Conservation (phyloP, 2,329 filamentous ascomycete genomes). For the Chrysosphaeria jannelii region DNA sequence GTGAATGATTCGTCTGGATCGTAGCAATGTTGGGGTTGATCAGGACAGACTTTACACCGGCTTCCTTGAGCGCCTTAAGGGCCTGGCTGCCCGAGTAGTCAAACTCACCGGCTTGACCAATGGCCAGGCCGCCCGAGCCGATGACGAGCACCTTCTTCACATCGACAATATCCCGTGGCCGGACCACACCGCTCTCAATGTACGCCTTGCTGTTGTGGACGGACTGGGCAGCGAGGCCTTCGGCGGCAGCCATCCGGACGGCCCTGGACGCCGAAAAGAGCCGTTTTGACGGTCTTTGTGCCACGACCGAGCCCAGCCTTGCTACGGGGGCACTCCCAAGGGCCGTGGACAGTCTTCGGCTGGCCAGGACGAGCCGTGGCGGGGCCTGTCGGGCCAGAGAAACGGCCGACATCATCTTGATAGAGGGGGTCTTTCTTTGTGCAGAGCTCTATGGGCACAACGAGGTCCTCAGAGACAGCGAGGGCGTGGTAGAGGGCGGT, state of each 20-base stretch:
- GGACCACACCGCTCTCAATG: constrained; percentile 62
- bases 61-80: constrained; percentile 86
- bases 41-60: constrained; percentile 87
- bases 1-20: constrained; percentile 87
- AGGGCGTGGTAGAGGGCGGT: too few relatives aligned
- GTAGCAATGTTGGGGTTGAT: constrained; percentile 99
- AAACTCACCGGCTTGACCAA: constrained; percentile 94
- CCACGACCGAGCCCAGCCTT: too few relatives aligned
- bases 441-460: too few relatives aligned
- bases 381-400: constrained; percentile 24
- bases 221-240: too few relatives aligned
- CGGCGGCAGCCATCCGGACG: too few relatives aligned
- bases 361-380: constrained; percentile 21
- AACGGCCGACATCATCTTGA: constrained; percentile 8
- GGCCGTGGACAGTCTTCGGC: constrained; percentile 17
- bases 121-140: constrained; percentile 78
- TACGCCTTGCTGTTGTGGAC: constrained; percentile 67
- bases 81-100: constrained; percentile 96
- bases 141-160: constrained; percentile 96
- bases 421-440: too few relatives aligned
- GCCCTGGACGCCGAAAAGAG: too few relatives aligned
- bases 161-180: constrained; percentile 48
- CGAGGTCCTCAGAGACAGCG: too few relatives aligned
- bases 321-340: too few relatives aligned
- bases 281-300: too few relatives aligned